phyloP scores from a whole-genome alignment of 768 basidiomycete genomes.

The Leccinum aurantiacum region DNA sequence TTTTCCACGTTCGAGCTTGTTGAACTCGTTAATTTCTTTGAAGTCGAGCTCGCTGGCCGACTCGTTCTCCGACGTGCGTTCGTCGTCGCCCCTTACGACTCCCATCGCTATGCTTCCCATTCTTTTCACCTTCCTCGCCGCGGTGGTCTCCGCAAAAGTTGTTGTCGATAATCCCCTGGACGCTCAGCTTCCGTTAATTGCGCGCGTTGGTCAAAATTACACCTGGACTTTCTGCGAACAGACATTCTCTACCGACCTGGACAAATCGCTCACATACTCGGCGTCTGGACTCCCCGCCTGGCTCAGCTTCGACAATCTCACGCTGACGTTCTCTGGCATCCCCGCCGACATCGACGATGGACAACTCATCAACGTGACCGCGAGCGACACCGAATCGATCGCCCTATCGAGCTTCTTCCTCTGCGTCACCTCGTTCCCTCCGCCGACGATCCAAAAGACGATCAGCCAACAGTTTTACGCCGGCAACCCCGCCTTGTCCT shows the following conservation, averaged over 20 bases:
- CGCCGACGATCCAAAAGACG: slow-evolving; percentile 55
- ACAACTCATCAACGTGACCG: slow-evolving; percentile 60
- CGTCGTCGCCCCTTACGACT: slow-evolving; percentile 46
- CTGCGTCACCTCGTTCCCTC: slow-evolving; percentile 52
- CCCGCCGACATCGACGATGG: slow-evolving; percentile 67
- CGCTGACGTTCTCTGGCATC: slow-evolving; percentile 65
- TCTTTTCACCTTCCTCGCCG: slow-evolving; percentile 53
- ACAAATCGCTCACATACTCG: slow-evolving; percentile 48
- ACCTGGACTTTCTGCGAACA: slow-evolving; percentile 64
- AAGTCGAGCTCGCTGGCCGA: slow-evolving; percentile 61
- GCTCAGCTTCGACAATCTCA: slow-evolving; percentile 68
- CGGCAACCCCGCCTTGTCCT: slow-evolving; percentile 66
- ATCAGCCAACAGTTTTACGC: slow-evolving; percentile 60
- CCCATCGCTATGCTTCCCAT: slow-evolving; percentile 61
- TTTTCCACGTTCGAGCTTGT: slow-evolving; percentile 6
- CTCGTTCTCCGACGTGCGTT: slow-evolving; percentile 40
- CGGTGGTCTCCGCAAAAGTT: slow-evolving; percentile 45
- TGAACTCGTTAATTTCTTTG: slow-evolving; percentile 12
- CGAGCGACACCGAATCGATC: slow-evolving; percentile 50
- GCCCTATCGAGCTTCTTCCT: slow-evolving; percentile 56
- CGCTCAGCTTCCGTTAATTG: slow-evolving; percentile 76
- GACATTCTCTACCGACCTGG: slow-evolving; percentile 61
- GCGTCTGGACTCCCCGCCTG: slow-evolving; percentile 65
- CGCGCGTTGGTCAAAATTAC: slow-evolving; percentile 62
- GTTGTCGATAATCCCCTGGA: slow-evolving; percentile 60